phyloP scores from a whole-genome alignment of 306 rosid genomes.

The Lathyrus aphaca region DNA sequence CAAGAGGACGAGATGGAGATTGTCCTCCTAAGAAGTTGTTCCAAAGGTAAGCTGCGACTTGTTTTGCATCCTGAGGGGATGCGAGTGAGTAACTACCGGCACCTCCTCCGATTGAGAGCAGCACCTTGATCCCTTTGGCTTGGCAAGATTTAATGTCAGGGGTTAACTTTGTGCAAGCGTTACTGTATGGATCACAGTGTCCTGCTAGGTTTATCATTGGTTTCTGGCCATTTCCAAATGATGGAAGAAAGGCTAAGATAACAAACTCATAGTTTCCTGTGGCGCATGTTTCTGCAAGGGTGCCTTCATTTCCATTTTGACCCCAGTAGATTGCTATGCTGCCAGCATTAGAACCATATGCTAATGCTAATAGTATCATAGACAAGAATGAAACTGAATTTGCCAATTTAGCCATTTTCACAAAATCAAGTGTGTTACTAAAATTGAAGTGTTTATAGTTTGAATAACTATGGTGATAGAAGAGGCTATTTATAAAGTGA shows the following conservation, averaged over 20 bases:
- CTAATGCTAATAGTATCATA: constrained; percentile 32
- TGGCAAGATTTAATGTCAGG: constrained; percentile 47
- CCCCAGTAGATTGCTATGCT: constrained; percentile 52
- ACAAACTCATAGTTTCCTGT: constrained; percentile 45
- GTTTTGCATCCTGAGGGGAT: constrained; percentile 41
- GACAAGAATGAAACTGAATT: constrained; percentile 32
- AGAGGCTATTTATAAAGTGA: constrained; percentile 37
- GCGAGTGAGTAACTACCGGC: constrained; percentile 43
- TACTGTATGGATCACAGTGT: constrained; percentile 44
- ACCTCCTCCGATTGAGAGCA: constrained; percentile 54
- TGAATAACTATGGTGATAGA: constrained; percentile 17
- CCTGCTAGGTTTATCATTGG: constrained; percentile 51
- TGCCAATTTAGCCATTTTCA: constrained; percentile 35
- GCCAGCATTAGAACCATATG: constrained; percentile 40
- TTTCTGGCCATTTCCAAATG: constrained; percentile 48
- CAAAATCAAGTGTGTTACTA: not conserved
- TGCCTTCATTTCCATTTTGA: constrained; percentile 44
- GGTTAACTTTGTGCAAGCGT: constrained; percentile 40
- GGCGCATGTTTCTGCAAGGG: constrained; percentile 40
- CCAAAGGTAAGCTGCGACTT: constrained; percentile 48
- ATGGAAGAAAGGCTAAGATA: constrained; percentile 47
- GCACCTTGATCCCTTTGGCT: constrained; percentile 46
- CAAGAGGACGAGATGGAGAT: constrained; percentile 52
- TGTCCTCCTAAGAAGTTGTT: constrained; percentile 52
- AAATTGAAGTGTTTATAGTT: constrained; percentile 8